Evolutionary conservation across 805 yeast species (phyloP).

Genomic region (Metschnikowia corniflorae): DNA sequence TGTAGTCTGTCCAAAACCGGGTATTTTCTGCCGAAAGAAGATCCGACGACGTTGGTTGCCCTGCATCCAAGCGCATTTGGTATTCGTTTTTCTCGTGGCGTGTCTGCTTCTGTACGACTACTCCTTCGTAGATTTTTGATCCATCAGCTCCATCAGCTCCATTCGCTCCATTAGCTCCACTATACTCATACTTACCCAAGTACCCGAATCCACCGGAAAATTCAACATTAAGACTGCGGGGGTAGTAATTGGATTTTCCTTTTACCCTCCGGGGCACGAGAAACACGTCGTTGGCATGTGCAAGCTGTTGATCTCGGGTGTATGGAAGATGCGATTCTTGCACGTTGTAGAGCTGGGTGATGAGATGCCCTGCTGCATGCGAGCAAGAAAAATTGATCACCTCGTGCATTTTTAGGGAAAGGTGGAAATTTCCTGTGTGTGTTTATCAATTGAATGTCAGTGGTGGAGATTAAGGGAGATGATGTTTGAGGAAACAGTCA

Average conservation of each 20-base stretch:
- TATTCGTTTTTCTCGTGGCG: slow-evolving; percentile 51
- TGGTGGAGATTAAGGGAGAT: too few relatives aligned
- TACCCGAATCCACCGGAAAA: slow-evolving; percentile 73
- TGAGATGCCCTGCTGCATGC: slow-evolving; percentile 68
- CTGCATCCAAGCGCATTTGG: slow-evolving; percentile 60
- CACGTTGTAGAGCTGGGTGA: slow-evolving; percentile 75
- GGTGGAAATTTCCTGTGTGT: too few relatives aligned
- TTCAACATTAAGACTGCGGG: slow-evolving; percentile 82
- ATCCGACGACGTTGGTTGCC: slow-evolving; percentile 21
- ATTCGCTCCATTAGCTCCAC: too few relatives aligned
- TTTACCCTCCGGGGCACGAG: slow-evolving; percentile 18
- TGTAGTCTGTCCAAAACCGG: slow-evolving; percentile 77
- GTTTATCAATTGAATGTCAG: too few relatives aligned
- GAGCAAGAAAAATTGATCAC: slow-evolving; percentile 70
- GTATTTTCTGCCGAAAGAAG: slow-evolving; percentile 41
- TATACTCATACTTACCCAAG: slow-evolving; percentile 52
- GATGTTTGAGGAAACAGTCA: too few relatives aligned
- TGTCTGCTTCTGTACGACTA: slow-evolving; percentile 30
- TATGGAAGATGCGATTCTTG: slow-evolving; percentile 70
- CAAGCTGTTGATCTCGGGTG: slow-evolving; percentile 39
- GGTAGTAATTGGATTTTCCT: slow-evolving; percentile 55
- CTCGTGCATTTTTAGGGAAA: slow-evolving; percentile 36
- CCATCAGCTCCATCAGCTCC: slow-evolving; percentile 19
- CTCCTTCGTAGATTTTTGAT: slow-evolving; percentile 9
- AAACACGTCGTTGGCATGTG: slow-evolving; percentile 44